A percentile compares a stretch with the other conserved stretches of the same genome.
Conservation (phyloP, 129 eudicot genomes). For the Flaveria robusta region DNA sequence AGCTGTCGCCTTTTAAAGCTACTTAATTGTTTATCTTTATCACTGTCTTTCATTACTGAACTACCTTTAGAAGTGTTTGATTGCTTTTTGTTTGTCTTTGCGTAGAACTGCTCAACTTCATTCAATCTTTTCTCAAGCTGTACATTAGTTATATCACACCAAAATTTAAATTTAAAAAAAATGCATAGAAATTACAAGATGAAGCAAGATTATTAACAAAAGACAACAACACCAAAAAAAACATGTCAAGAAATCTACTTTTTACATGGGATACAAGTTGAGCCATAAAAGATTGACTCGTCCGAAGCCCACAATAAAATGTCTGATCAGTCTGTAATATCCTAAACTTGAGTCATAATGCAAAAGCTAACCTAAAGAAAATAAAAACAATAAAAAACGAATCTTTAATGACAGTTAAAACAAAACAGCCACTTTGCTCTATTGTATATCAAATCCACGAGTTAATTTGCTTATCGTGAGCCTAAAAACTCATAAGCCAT, state of each 20-base stretch:
- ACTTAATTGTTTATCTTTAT: conserved; percentile 52
- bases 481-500: not conserved
- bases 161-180: not conserved
- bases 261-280: not conserved
- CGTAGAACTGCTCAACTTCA: conserved; percentile 74
- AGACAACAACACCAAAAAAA: not conserved
- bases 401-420: not conserved
- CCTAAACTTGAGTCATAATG: conserved; percentile 1
- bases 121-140: conserved; percentile 78
- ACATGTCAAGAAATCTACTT: not conserved
- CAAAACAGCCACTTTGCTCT: not conserved
- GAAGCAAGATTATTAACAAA: conserved; percentile 3
- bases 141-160: conserved; percentile 27
- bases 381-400: not conserved
- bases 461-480: not conserved
- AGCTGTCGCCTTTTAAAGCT: conserved; percentile 64
- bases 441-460: not conserved
- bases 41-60: conserved; percentile 64
- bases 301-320: not conserved
- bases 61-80: conserved; percentile 62
- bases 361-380: not conserved
- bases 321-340: not conserved
- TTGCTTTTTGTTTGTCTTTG: conserved; percentile 50
- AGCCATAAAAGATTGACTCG: not conserved
- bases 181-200: not conserved